A percentile compares a stretch with the other conserved stretches of the same genome.
Conservation (phyloP, 2,329 filamentous ascomycete species). For the Didymosphaeria variabile region DNA sequence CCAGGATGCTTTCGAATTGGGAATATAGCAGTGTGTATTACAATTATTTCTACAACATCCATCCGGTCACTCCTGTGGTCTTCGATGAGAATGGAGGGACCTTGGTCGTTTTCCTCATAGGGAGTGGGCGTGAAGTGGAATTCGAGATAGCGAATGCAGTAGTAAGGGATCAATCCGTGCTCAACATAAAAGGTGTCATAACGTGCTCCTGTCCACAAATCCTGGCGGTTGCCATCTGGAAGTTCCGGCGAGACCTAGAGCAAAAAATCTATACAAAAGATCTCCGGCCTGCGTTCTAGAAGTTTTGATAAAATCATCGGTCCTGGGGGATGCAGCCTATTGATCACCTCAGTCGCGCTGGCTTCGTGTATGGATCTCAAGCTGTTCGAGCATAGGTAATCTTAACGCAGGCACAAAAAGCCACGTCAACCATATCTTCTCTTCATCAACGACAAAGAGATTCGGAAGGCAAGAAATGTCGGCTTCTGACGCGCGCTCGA, state of each 20-base stretch:
- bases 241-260: not conserved
- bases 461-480: not conserved
- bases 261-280: conserved; percentile 2
- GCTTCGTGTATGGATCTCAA: not conserved
- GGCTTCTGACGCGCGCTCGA: not conserved
- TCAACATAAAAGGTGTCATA: conserved; percentile 4
- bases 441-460: conserved; percentile 2
- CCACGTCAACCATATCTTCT: conserved; percentile 10
- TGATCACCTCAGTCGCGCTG: not conserved
- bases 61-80: not conserved
- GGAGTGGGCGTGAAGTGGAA: not conserved
- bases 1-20: not conserved
- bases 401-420: not conserved
- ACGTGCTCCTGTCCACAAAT: not conserved
- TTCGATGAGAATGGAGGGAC: too few relatives aligned
- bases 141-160: not conserved
- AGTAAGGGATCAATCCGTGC: conserved; percentile 3
- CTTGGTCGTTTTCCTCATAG: not conserved
- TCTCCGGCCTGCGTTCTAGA: not conserved
- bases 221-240: not conserved
- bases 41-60: not conserved
- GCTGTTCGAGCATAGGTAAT: not conserved
- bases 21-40: not conserved
- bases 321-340: not conserved
- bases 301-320: not conserved